Conservation (phyloP, 2,329 filamentous ascomycete genomes). For the Purpureocillium lavendulum region DNA sequence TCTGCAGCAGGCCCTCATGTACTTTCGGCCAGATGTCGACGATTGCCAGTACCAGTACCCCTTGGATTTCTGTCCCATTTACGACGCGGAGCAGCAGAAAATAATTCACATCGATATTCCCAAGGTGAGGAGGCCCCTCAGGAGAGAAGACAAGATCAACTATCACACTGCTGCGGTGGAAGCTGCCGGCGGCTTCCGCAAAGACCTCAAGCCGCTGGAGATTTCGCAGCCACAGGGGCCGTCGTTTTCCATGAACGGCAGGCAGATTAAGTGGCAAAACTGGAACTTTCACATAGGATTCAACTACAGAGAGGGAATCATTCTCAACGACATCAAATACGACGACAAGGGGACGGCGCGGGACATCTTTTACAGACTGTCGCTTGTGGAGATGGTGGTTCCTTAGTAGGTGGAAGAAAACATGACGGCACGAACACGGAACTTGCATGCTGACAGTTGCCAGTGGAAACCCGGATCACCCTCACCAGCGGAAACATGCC, state of each 20-base stretch:
- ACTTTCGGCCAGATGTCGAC: conserved; percentile 65
- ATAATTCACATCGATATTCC: conserved; percentile 34
- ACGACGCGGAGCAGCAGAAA: conserved; percentile 38
- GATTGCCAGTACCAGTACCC: conserved; percentile 57
- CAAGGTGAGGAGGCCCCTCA: conserved; percentile 20
- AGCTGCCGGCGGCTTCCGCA: conserved; percentile 28
- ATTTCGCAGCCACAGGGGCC: conserved; percentile 31
- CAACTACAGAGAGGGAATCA: conserved; percentile 62
- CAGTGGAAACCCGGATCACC: conserved; percentile 47
- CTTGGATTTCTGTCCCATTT: conserved; percentile 36
- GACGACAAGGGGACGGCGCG: conserved; percentile 36
- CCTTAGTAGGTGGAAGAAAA: conserved; percentile 35
- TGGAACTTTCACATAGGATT: conserved; percentile 67
- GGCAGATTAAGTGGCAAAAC: conserved; percentile 49
- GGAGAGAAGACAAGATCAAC: conserved; percentile 14
- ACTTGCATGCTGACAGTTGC: too few species aligned
- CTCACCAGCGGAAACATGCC: conserved; percentile 58
- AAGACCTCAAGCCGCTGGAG: conserved; percentile 29
- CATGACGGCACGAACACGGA: too few species aligned
- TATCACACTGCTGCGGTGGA: conserved; percentile 35
- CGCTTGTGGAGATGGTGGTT: conserved; percentile 63
- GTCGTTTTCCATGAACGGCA: conserved; percentile 37
- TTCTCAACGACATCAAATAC: conserved; percentile 61
- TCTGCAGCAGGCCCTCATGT: conserved; percentile 74
- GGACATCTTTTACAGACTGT: conserved; percentile 56